Base-by-base conservation (phyloP, 202 grass and related monocot genomes). In the Bolboschoenoplectus hybrid region DNA sequence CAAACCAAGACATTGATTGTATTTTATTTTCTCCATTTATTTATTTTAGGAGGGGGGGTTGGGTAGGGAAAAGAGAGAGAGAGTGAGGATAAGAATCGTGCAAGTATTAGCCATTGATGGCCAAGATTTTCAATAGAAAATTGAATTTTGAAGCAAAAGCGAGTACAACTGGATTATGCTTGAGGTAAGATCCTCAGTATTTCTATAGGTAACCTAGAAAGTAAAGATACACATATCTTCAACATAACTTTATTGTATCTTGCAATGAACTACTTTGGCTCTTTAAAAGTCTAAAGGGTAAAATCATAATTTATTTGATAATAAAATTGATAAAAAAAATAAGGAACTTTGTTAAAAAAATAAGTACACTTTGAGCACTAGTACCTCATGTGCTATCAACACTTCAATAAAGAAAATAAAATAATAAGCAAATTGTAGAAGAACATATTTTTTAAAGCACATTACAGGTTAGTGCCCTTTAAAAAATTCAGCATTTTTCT, bases 271-370 rank as follows among this genome's bases (percentile, higher is more conserved):
- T 16, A 16, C 35, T 41, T 43, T 60, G 16, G 35, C 53, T 80
- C 52, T 79, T 26, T 41, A 19, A 40, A 58, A 80, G 2, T 58
- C 75, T 80, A 36, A 34, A 80, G 35, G 52, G 34, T 9, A 9
- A 79, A 58, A 79, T 52, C 7, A 79, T 77, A 41, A 58, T 58
- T 60, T 41, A 58, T 80, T 61, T 80, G 36, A 60, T 35, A 80
- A 19, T 8, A 55, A 2, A 60, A 80, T 40, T 60, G 39, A 80
- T 80, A 53, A 56, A 77, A 53, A 76, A n/a, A 45, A 13, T 51
- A 2, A 58, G 14, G 8, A 34, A 74, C 32, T 1, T 77, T 78
- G 40, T 40, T 57, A n/a, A 17, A 78, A 78, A 78, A 57, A 7
- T 14, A 67, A 58, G 53, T 58, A 60, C 2, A 41, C 35, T 41